phyloP scores from a whole-genome alignment of 75 land plant genomes.

The Pseudotsuga menziesii region DNA sequence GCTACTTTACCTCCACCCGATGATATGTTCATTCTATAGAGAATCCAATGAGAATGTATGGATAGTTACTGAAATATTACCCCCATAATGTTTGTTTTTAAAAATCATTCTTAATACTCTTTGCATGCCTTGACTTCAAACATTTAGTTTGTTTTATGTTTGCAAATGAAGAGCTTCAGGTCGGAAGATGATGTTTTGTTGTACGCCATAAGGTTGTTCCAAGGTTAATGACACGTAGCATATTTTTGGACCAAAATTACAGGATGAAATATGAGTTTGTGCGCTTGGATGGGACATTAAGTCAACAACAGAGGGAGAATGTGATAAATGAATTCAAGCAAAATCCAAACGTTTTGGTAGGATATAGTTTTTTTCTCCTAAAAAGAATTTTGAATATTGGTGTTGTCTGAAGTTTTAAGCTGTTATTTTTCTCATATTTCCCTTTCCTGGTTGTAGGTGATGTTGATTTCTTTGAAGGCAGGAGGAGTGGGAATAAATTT shows the following conservation, averaged over 20 bases:
- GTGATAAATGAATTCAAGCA: slow-evolving; percentile 78
- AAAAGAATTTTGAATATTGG: not conserved
- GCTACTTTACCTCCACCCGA: not conserved
- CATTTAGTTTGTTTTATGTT: not conserved
- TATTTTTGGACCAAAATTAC: slow-evolving; percentile 9
- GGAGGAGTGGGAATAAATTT: slow-evolving; percentile 98
- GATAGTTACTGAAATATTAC: not conserved
- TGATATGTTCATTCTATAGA: not conserved
- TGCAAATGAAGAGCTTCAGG: not conserved
- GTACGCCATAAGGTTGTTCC: not conserved
- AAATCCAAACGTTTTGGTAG: slow-evolving; percentile 55
- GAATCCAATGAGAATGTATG: not conserved
- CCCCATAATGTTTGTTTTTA: not conserved
- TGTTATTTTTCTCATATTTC: not conserved
- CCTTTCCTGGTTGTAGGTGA: slow-evolving; percentile 37
- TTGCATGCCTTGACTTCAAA: not conserved
- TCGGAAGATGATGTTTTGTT: not conserved
- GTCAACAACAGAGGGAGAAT: slow-evolving; percentile 82
- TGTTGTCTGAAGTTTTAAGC: not conserved
- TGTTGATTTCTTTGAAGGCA: slow-evolving; percentile 93
- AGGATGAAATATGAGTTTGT: slow-evolving; percentile 66
- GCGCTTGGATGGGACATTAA: slow-evolving; percentile 87
- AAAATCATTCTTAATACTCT: not conserved
- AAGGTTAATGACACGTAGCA: not conserved
- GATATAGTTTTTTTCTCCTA: slow-evolving; percentile 9